Base-by-base conservation (phyloP, 2,329 filamentous ascomycete species). In the Aspergillus carbonarius region DNA sequence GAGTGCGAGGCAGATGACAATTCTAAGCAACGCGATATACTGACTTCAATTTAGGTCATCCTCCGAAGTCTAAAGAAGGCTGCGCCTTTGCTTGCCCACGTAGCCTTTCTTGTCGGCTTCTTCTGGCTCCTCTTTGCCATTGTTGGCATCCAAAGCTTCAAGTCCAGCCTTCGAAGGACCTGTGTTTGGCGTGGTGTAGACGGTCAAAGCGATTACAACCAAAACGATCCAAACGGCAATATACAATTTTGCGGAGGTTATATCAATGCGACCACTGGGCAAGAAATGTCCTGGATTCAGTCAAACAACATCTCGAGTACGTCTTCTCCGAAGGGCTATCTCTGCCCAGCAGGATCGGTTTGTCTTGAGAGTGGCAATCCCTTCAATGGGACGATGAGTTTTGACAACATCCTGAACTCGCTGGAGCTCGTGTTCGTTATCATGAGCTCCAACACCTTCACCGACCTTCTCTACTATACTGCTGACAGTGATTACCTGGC, bases 91-190 rank as follows among this genome's bases (percentile, higher is more conserved):
- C 85, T 99, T 23, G 86, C 97, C 25, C 92, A 96, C 62, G 93
- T 99, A 32, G 93, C 91, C 1, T 97, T 99, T 71, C 81, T 99
- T 20, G 92, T 99, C 65, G 85, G 90, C 13, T 99, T 99, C 77
- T 99, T 99, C 77, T 99, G 95, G 95, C 83, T 99, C 42, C 79
- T 98, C 10, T 99, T 99, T 77, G 95, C 92, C 37, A 97, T 99
- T 62, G 88, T 99, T 59, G 96, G 95, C 5, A 90, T 99, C 20
- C 96, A 99, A 73, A 96, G 91, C 76, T 99, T 99, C 79, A 93
- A 93, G 76, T 88, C 89, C 8, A 93, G 90, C 73, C 76, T 93
- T 23, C 85, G 85, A 65, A 88, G 91, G 49, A 88, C 87, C 62
- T 95, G 91, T 71, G 87, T 92, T 30, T 95, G 90, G 90, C 76